Evolutionary conservation across 106 monocot species (phyloP).

Genomic region (Dactylorhiza incarnata): DNA sequence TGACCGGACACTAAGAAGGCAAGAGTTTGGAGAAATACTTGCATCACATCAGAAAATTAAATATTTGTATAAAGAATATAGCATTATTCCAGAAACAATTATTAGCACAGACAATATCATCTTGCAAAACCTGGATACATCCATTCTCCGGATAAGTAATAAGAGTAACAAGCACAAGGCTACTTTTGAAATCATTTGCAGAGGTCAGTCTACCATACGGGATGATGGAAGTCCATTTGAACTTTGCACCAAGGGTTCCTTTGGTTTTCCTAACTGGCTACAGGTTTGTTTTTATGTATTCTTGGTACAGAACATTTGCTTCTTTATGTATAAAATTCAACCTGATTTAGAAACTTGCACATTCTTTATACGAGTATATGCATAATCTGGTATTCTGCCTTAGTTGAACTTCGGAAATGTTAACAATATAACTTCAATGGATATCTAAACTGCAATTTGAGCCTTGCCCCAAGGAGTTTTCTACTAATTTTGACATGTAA

Average conservation of each 20-base stretch:
- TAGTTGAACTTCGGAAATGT: neutral
- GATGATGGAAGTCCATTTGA: conserved; percentile 33
- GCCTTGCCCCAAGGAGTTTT: neutral
- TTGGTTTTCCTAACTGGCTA: conserved; percentile 63
- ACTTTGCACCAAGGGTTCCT: conserved; percentile 34
- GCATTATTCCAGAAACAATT: conserved; percentile 48
- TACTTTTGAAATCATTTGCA: conserved; percentile 43
- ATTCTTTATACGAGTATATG: neutral
- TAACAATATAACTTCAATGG: neutral
- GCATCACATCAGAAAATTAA: conserved; percentile 32
- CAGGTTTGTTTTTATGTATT: conserved; percentile 26
- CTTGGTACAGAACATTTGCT: neutral
- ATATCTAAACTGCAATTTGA: neutral
- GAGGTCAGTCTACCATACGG: conserved; percentile 33
- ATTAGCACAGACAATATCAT: conserved; percentile 60
- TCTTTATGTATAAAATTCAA: neutral
- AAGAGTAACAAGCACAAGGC: conserved; percentile 31
- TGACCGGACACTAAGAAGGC: conserved; percentile 41
- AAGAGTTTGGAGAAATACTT: conserved; percentile 44
- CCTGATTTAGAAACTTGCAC: neutral
- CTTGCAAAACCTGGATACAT: conserved; percentile 38
- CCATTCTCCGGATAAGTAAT: conserved; percentile 50
- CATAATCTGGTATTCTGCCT: neutral
- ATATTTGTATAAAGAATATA: conserved; percentile 26
- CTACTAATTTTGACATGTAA: neutral